Base-by-base conservation (phyloP, 176 grass and related monocot species). In the Saccharum officinarum region DNA sequence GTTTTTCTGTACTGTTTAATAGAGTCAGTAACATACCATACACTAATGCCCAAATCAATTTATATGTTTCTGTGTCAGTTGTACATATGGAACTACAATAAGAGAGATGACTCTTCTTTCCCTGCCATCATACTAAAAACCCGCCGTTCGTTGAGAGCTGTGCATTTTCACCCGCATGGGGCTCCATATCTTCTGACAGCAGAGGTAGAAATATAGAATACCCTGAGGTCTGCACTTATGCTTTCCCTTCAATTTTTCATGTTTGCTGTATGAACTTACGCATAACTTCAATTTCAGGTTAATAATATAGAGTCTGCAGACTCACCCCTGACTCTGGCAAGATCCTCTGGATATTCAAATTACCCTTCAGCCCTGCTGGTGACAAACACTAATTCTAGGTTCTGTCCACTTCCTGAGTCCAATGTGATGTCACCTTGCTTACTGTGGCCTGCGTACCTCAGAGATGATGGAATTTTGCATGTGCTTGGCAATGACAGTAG, bases 61-160 rank as follows among this genome's bases (percentile, higher is more conserved):
- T 70, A 25, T 76, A 30, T 71, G 22, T 78, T 84, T 77, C 31
- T 82, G 82, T 83, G 41, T 44, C 90, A 99, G 97, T 42, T 99
- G 84, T 92, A 94, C 90, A 91, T 99, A 83, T 99, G 97, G 97
- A 99, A 94, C 75, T 99, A 99, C 86, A 97, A 94, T 82, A 96
- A 93, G 77, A 78, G 92, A 92, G 90, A 81, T 39, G 91, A 87
- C 10, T 50, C 89, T 88, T 84, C 92, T 84, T 41, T 82, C 20
- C 97, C 97, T 14, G 60, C 78, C 31, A 87, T 97, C 67, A 89
- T 99, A 89, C 85, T 99, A 67, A 99, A 46, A 87, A 99, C 97
- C 22, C 93, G 97, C 33, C 92, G 97, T 78, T 99, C 97, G 14
- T 86, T 99, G 85, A 94, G 97, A 92, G 97, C 97, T 52, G 97